A percentile compares a stretch with the other conserved stretches of the same genome.
Conservation (phyloP, 2,329 filamentous ascomycete species). For the Mycosphaerella sp. region DNA sequence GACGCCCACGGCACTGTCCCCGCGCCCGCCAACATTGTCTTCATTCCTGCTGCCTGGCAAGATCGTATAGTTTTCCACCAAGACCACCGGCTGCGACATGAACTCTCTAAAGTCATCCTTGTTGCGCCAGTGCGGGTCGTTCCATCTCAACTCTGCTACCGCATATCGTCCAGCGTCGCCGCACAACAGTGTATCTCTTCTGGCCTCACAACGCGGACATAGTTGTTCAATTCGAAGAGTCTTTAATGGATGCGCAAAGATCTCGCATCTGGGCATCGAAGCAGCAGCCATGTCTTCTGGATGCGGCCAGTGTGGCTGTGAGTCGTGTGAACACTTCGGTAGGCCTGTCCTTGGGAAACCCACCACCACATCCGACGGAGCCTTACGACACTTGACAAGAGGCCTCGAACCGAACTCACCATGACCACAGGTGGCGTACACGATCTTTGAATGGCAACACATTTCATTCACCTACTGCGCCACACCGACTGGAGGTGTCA, state of each 20-base stretch:
- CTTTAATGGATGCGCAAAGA: conserved; percentile 34
- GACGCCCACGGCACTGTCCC: not conserved
- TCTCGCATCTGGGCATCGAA: conserved; percentile 25
- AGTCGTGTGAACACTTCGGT: not conserved
- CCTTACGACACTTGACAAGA: conserved; percentile 33
- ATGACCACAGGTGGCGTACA: conserved; percentile 42
- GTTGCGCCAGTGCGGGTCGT: not conserved
- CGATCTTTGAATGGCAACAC: conserved; percentile 41
- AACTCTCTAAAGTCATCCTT: not conserved
- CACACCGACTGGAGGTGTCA: not conserved
- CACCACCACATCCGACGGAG: conserved; percentile 21
- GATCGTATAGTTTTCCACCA: not conserved
- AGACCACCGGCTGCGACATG: not conserved
- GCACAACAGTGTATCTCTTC: conserved; percentile 26
- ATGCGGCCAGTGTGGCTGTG: conserved; percentile 16
- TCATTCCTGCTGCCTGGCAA: not conserved
- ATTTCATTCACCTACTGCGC: conserved; percentile 24
- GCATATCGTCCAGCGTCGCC: conserved; percentile 36
- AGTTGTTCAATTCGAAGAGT: conserved; percentile 31
- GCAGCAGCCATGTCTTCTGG: not conserved
- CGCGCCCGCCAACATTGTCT: not conserved
- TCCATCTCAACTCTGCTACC: conserved; percentile 30
- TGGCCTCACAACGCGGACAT: conserved; percentile 31
- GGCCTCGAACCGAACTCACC: conserved; percentile 32
- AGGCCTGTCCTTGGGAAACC: not conserved